Evolutionary conservation across 768 basidiomycete species (phyloP).

Genomic region (Russula brevipes): DNA sequence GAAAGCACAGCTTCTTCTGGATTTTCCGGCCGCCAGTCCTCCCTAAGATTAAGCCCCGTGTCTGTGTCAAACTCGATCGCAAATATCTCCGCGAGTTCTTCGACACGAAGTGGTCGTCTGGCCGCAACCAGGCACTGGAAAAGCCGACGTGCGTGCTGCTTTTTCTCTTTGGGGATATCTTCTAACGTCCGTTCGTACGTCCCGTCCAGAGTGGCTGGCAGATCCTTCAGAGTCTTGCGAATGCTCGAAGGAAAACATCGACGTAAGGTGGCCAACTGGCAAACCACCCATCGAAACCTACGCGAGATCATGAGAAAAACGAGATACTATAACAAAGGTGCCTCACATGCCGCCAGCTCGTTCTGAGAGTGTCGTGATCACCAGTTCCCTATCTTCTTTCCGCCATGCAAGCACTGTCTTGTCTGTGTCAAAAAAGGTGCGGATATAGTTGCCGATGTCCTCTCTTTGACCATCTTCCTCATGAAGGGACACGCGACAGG

Average conservation of each 20-base stretch:
- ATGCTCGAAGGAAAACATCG: background rate
- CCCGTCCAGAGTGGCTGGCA: background rate
- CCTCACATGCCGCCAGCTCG: slow-evolving; percentile 5
- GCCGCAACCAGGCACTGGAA: slow-evolving; percentile 4
- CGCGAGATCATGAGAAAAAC: background rate
- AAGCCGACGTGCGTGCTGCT: background rate
- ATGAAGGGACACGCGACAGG: background rate
- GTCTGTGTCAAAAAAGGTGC: background rate
- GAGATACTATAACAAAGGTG: too few species aligned
- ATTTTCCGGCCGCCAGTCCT: background rate
- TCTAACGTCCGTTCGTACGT: background rate
- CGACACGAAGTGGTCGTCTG: background rate
- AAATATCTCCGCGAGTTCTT: slow-evolving; percentile 8
- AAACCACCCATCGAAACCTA: slow-evolving; percentile 3
- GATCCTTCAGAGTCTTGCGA: background rate
- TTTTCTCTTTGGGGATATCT: background rate
- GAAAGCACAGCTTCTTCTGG: background rate
- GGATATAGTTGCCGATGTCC: background rate
- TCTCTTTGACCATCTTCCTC: slow-evolving; percentile 10
- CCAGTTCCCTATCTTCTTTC: background rate
- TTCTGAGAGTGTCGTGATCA: background rate
- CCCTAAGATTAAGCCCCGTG: background rate
- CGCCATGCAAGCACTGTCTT: slow-evolving; percentile 1
- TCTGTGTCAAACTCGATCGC: background rate
- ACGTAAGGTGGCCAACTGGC: background rate